Percentiles rank a stretch among this genome's conserved stretches.
These are phyloP conservation scores for Salix exigua DNA, from an alignment of 345 rosid species.

Conservation along the genomic window DNA sequence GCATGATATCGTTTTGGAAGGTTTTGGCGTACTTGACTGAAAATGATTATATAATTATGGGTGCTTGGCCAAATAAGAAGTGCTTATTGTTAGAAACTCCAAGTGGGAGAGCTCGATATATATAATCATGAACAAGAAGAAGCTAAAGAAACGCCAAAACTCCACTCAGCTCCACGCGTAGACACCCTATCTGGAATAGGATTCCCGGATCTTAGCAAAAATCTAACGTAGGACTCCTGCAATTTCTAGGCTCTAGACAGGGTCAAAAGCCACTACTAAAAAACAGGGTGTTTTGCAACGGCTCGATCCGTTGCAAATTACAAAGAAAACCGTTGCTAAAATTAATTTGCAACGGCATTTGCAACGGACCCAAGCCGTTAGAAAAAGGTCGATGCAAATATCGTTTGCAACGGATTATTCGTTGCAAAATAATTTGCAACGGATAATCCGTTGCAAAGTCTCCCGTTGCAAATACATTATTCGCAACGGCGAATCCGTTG, in stretches of 20 bases:
- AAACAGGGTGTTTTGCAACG: too few relatives aligned
- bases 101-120: background rate
- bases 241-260: background rate
- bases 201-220: conserved; percentile 19
- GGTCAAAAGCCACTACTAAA: conserved; percentile 26
- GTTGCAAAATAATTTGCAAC: too few relatives aligned
- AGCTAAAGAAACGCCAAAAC: conserved; percentile 39
- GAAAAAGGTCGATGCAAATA: too few relatives aligned
- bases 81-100: conserved; percentile 14
- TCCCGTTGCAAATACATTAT: too few relatives aligned
- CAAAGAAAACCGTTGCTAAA: too few relatives aligned
- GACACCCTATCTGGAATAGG: conserved; percentile 6
- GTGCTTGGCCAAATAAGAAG: conserved; percentile 16
- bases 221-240: conserved; percentile 17
- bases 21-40: conserved; percentile 10
- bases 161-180: conserved; percentile 56
- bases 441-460: too few relatives aligned
- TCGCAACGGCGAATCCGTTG: too few relatives aligned
- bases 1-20: background rate
- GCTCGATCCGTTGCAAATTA: too few relatives aligned
- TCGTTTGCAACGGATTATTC: too few relatives aligned
- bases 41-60: conserved; percentile 31
- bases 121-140: conserved; percentile 12
- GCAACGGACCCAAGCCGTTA: too few relatives aligned
- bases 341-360: too few relatives aligned